Percentiles rank a stretch among this genome's conserved stretches.
Conservation (phyloP, 306 rosid genomes). For the Leucaena leucocephala region DNA sequence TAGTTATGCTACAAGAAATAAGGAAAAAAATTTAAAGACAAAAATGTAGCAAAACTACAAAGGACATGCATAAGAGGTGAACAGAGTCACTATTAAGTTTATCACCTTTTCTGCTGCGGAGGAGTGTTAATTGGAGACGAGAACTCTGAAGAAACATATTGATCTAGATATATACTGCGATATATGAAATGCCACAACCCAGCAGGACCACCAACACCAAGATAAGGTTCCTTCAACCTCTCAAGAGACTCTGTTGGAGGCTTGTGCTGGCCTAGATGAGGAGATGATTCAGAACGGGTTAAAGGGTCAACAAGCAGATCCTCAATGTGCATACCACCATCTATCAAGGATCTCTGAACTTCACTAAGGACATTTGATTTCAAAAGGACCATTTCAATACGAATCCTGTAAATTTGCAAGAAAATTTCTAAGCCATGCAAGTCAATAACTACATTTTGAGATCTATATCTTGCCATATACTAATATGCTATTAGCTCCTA, state of each 20-base stretch:
- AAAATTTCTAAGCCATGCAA: conserved; percentile 42
- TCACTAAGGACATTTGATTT: conserved; percentile 91
- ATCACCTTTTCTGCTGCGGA: conserved; percentile 80
- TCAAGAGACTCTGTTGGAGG: conserved; percentile 79
- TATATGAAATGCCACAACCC: conserved; percentile 98
- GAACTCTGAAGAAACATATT: conserved; percentile 91
- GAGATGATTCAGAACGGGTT: conserved; percentile 61
- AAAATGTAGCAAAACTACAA: not conserved
- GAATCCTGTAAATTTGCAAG: conserved; percentile 68
- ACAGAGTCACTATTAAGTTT: conserved; percentile 7
- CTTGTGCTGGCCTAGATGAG: conserved; percentile 67
- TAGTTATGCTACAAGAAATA: conserved; percentile 34
- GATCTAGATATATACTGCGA: conserved; percentile 90
- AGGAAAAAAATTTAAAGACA: not conserved
- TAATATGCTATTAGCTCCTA: not conserved
- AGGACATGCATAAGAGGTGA: conserved; percentile 23
- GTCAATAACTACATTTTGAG: conserved; percentile 6
- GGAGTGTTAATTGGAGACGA: conserved; percentile 64
- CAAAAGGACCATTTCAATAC: conserved; percentile 78
- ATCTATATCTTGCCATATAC: conserved; percentile 2
- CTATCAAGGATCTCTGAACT: conserved; percentile 95
- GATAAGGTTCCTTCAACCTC: conserved; percentile 61
- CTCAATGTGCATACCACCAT: conserved; percentile 97
- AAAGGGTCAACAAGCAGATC: conserved; percentile 72
- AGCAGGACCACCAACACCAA: conserved; percentile 77